phyloP scores from a whole-genome alignment of 345 rosid species.

The Citrus reticulata region DNA sequence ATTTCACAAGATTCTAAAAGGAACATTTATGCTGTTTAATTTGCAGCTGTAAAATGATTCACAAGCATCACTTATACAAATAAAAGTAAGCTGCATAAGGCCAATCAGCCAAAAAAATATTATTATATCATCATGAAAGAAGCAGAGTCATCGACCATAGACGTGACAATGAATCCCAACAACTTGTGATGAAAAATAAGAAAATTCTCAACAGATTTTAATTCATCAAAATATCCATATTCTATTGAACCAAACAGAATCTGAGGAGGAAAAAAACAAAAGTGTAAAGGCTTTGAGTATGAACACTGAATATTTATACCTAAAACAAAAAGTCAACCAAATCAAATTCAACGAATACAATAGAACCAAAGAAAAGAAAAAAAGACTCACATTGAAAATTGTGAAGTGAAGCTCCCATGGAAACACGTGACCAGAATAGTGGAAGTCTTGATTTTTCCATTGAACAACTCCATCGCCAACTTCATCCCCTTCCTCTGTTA shows the following conservation, averaged over 20 bases:
- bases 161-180: background rate
- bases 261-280: no score
- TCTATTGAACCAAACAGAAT: no score
- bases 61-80: background rate
- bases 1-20: background rate
- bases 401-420: slow-evolving; percentile 54
- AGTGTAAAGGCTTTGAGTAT: background rate
- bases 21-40: background rate
- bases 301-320: background rate
- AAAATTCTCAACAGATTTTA: background rate
- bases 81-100: background rate
- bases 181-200: background rate
- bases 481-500: slow-evolving; percentile 42
- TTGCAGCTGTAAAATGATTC: background rate
- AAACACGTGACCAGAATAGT: slow-evolving; percentile 36
- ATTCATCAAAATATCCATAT: background rate
- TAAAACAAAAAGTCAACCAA: background rate
- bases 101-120: background rate
- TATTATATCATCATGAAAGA: background rate
- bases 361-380: background rate
- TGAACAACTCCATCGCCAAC: slow-evolving; percentile 45
- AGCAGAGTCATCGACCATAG: background rate
- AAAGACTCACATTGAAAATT: slow-evolving; percentile 44
- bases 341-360: background rate
- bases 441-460: slow-evolving; percentile 59